Evolutionary conservation across 23 red algal genomes (phyloP).

Genomic region (Gracilariopsis chorda): DNA sequence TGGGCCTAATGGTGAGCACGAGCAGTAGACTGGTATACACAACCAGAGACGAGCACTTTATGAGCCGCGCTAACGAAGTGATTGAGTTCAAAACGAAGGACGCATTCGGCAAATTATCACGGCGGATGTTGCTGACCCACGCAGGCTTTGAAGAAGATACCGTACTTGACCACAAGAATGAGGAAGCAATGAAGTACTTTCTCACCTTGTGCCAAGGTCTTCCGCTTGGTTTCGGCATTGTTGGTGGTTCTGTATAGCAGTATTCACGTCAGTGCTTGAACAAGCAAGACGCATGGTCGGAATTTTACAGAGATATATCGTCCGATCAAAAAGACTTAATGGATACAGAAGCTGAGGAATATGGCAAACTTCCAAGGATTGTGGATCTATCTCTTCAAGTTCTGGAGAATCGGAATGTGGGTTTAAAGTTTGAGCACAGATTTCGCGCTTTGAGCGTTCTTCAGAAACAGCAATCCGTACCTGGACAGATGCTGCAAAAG

Average conservation of each 20-base stretch:
- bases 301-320: neutral
- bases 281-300: neutral
- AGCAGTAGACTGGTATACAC: neutral
- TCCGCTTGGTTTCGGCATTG: neutral
- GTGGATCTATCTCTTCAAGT: neutral
- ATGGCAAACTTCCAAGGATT: neutral
- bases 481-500: neutral
- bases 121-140: neutral
- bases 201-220: neutral
- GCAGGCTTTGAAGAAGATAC: neutral
- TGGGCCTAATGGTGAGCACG: neutral
- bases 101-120: neutral
- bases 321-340: neutral
- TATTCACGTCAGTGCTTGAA: neutral
- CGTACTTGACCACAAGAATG: neutral
- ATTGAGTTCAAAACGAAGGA: neutral
- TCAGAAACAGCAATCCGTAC: too few relatives aligned
- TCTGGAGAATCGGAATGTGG: neutral
- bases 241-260: neutral
- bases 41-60: neutral
- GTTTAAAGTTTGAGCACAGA: neutral
- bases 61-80: neutral
- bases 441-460: too few relatives aligned
- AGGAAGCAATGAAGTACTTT: neutral
- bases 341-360: neutral